Evolutionary conservation across 2,329 filamentous ascomycete species (phyloP).

Genomic region (Aspergillus floridensis): DNA sequence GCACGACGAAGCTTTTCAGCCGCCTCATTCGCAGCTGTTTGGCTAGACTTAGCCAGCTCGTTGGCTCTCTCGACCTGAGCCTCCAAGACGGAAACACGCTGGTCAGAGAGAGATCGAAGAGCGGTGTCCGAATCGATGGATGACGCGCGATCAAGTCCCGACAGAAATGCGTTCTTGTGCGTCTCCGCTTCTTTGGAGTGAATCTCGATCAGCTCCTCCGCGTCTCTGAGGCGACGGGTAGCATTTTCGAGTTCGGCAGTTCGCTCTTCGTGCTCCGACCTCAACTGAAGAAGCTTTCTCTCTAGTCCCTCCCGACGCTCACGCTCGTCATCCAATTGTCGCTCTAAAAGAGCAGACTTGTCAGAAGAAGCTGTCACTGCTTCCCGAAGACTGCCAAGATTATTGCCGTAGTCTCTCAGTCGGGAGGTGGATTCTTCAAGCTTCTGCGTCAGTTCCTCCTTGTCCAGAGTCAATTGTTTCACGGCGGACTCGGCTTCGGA

Average conservation of each 20-base stretch:
- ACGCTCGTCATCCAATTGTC: conserved; percentile 75
- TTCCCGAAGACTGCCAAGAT: conserved; percentile 71
- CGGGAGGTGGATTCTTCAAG: conserved; percentile 66
- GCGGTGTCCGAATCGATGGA: conserved; percentile 40
- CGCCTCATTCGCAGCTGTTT: conserved; percentile 80
- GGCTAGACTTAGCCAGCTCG: conserved; percentile 78
- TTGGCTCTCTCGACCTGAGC: conserved; percentile 77
- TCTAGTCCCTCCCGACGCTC: conserved; percentile 72
- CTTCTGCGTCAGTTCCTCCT: conserved; percentile 69
- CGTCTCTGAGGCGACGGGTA: conserved; percentile 72
- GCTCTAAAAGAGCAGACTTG: conserved; percentile 73
- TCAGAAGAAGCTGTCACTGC: conserved; percentile 77
- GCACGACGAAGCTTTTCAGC: conserved; percentile 87
- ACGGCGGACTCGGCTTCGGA: conserved; percentile 73
- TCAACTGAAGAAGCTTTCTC: conserved; percentile 70
- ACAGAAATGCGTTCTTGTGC: conserved; percentile 77
- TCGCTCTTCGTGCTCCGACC: conserved; percentile 77
- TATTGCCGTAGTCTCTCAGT: conserved; percentile 66
- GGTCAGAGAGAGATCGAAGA: conserved; percentile 40
- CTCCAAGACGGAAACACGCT: conserved; percentile 70
- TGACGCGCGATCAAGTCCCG: conserved; percentile 73
- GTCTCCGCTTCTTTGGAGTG: conserved; percentile 83
- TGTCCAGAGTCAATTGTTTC: conserved; percentile 79
- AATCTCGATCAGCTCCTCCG: conserved; percentile 83
- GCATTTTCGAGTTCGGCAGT: conserved; percentile 73